phyloP scores from a whole-genome alignment of 2,329 filamentous ascomycete genomes.

The Uncinocarpus reesii region DNA sequence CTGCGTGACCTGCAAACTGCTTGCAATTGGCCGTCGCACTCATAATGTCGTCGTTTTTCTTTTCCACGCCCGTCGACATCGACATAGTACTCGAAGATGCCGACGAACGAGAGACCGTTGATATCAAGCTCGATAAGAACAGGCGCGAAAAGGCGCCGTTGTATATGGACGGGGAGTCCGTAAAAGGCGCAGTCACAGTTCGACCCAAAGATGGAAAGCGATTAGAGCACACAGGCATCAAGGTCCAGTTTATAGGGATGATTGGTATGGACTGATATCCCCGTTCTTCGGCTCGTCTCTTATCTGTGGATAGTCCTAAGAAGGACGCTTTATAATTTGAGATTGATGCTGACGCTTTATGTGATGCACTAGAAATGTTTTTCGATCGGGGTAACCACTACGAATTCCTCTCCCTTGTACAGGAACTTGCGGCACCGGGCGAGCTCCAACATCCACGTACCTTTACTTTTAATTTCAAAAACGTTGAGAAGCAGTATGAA shows the following conservation, averaged over 20 bases:
- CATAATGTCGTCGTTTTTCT: constrained; percentile 94
- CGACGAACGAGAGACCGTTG: constrained; percentile 88
- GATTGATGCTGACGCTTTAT: constrained; percentile 9
- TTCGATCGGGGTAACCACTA: constrained; percentile 98
- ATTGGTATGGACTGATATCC: constrained; percentile 57
- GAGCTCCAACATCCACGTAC: constrained; percentile 98
- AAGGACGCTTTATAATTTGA: too few relatives aligned
- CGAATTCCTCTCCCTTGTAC: constrained; percentile 93
- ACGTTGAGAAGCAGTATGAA: constrained; percentile 99
- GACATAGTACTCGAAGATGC: constrained; percentile 94
- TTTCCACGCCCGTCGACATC: constrained; percentile 96
- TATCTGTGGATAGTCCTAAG: constrained; percentile 1
- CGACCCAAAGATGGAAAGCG: constrained; percentile 96
- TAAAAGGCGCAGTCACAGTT: constrained; percentile 91
- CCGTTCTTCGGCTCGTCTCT: not conserved
- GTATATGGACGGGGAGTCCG: constrained; percentile 96
- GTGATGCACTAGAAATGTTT: constrained; percentile 74
- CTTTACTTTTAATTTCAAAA: constrained; percentile 99
- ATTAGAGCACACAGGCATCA: constrained; percentile 96
- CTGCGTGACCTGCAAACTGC: too few relatives aligned
- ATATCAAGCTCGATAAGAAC: constrained; percentile 98
- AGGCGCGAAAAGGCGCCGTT: constrained; percentile 91
- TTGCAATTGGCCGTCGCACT: not conserved
- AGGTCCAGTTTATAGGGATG: constrained; percentile 97
- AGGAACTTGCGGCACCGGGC: constrained; percentile 91